Evolutionary conservation across 176 grass and related monocot genomes (phyloP).

Genomic region (Canna indica): DNA sequence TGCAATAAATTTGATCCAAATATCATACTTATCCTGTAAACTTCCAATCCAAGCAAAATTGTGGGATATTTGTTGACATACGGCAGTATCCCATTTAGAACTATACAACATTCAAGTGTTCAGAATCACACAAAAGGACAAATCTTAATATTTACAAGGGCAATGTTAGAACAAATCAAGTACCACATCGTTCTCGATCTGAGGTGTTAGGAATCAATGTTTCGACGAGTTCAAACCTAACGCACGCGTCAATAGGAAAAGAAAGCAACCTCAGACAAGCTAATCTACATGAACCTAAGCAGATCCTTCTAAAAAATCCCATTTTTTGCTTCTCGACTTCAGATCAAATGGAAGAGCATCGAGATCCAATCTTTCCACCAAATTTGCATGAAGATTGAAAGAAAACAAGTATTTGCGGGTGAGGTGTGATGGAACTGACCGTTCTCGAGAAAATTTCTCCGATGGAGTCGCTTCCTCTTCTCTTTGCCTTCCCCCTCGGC

Average conservation of each 20-base stretch:
- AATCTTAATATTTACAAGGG: neutral
- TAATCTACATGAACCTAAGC: neutral
- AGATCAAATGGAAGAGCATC: neutral
- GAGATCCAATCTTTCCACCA: neutral
- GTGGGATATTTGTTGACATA: neutral
- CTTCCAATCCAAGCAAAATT: neutral
- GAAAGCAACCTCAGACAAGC: neutral
- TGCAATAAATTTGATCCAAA: neutral
- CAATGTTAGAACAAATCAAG: neutral
- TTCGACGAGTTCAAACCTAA: neutral
- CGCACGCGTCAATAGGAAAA: neutral
- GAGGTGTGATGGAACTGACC: neutral
- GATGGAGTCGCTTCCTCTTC: neutral
- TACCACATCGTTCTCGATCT: neutral
- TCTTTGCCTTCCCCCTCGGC: neutral
- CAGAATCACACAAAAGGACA: neutral
- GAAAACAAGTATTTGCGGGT: neutral
- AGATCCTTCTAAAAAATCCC: neutral
- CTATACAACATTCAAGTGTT: neutral
- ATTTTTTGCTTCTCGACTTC: neutral
- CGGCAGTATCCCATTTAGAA: neutral
- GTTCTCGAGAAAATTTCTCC: neutral
- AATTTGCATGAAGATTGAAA: neutral
- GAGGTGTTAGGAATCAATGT: neutral
- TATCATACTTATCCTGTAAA: neutral